phyloP scores from a whole-genome alignment of 1,139 yeast species.

The Saccharomyces pastorianus region DNA sequence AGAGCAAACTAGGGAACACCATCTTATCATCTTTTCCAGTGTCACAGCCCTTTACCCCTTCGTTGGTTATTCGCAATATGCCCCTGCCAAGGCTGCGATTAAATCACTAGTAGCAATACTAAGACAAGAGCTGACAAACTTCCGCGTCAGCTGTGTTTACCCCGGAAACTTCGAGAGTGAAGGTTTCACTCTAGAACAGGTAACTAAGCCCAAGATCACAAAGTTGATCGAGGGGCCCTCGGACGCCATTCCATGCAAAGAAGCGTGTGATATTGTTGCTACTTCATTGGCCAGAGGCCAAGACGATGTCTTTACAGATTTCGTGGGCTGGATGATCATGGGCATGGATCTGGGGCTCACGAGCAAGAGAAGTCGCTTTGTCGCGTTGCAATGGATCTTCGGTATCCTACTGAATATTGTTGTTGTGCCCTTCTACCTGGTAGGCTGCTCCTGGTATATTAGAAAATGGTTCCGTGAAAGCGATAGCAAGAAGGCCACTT shows the following conservation, averaged over 20 bases:
- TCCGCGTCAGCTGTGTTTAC: conserved; percentile 55
- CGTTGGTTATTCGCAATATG: conserved; percentile 85
- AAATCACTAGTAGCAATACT: conserved; percentile 65
- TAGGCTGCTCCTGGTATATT: conserved; percentile 51
- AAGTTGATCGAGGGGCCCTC: conserved; percentile 79
- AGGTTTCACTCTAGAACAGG: conserved; percentile 75
- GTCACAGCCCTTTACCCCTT: conserved; percentile 78
- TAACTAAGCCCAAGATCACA: conserved; percentile 81
- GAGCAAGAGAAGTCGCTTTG: conserved; percentile 52
- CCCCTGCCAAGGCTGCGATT: conserved; percentile 81
- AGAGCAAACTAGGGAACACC: conserved; percentile 25
- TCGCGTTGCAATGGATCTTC: conserved; percentile 41
- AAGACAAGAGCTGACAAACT: conserved; percentile 75
- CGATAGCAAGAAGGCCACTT: conserved; percentile 7
- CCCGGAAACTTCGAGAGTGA: conserved; percentile 91
- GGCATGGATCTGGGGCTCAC: conserved; percentile 55
- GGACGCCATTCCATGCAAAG: conserved; percentile 54
- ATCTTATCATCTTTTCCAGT: conserved; percentile 71
- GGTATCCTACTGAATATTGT: conserved; percentile 33
- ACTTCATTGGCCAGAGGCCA: conserved; percentile 54
- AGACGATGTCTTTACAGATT: conserved; percentile 73
- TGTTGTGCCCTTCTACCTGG: conserved; percentile 55
- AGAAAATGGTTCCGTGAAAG: conserved; percentile 37
- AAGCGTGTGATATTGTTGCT: conserved; percentile 58
- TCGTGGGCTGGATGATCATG: conserved; percentile 75